Percentiles rank a stretch among this genome's conserved stretches.
Conservation (phyloP, 2,329 filamentous ascomycete genomes). For the Onygenales sp. region DNA sequence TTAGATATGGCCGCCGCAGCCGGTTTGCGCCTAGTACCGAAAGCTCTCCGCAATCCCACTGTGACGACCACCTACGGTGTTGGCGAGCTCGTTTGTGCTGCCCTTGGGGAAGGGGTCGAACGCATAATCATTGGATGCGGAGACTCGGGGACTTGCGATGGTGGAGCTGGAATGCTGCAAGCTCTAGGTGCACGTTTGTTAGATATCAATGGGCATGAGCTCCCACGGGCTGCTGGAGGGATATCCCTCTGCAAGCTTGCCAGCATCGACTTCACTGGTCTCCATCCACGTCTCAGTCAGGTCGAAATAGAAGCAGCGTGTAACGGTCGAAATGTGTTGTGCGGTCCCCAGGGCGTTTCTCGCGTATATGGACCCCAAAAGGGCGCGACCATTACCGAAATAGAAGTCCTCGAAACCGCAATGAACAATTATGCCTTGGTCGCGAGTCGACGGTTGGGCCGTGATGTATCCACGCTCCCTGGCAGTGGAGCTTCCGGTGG, state of each 20-base stretch:
- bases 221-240: conserved; percentile 35
- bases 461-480: conserved; percentile 30
- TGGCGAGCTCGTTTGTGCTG: conserved; percentile 39
- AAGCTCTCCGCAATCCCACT: conserved; percentile 36
- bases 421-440: conserved; percentile 36
- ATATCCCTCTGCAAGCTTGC: conserved; percentile 29
- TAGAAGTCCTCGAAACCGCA: conserved; percentile 32
- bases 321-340: conserved; percentile 45
- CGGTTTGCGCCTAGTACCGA: conserved; percentile 42
- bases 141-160: conserved; percentile 47
- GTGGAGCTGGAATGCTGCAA: conserved; percentile 46
- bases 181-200: conserved; percentile 41
- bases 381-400: conserved; percentile 37
- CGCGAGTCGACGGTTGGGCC: conserved; percentile 23
- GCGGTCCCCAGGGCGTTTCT: conserved; percentile 41
- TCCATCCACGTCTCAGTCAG: conserved; percentile 30
- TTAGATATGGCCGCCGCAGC: conserved; percentile 47
- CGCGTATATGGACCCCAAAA: conserved; percentile 45
- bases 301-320: conserved; percentile 41
- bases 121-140: conserved; percentile 44
- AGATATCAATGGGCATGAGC: conserved; percentile 25
- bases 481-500: conserved; percentile 46
- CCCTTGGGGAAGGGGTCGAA: conserved; percentile 37
- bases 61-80: conserved; percentile 44
- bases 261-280: conserved; percentile 28